Percentiles rank a stretch among this genome's conserved stretches.
Conservation (phyloP, 805 yeast genomes). For the Pichia membranifaciens region DNA sequence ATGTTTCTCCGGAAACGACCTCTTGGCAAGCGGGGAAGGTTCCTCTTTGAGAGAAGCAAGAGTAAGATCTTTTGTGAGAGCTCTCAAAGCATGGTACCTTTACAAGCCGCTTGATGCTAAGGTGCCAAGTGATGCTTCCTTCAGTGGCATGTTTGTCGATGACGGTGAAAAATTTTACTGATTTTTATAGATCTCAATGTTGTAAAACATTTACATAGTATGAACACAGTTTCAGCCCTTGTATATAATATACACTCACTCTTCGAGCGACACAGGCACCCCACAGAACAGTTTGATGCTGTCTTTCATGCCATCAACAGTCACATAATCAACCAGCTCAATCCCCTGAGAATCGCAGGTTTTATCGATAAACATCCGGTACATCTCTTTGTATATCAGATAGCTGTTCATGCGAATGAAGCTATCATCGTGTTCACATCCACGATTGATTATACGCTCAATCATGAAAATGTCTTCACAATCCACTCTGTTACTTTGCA, state of each 20-base stretch:
- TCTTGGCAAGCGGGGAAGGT: constrained; percentile 93
- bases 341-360: constrained; percentile 6
- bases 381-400: constrained; percentile 7
- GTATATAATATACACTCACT: background rate
- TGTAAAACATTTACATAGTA: background rate
- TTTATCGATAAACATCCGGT: constrained; percentile 4
- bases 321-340: constrained; percentile 12
- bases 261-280: background rate
- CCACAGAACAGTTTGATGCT: background rate
- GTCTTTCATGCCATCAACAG: constrained; percentile 9
- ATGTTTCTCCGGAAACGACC: constrained; percentile 74
- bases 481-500: background rate
- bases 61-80: constrained; percentile 84
- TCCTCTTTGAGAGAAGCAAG: constrained; percentile 86
- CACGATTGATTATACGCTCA: constrained; percentile 6
- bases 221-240: constrained; percentile 2
- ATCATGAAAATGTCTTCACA: constrained; percentile 16
- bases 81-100: constrained; percentile 86
- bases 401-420: constrained; percentile 12
- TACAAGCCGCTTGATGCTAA: constrained; percentile 69
- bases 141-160: constrained; percentile 33
- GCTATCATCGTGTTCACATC: constrained; percentile 5
- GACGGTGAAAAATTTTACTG: constrained; percentile 32
- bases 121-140: constrained; percentile 53
- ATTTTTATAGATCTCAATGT: background rate